These are phyloP conservation scores for Suillus paluster DNA, from an alignment of 768 basidiomycete species.

Conservation along the genomic window DNA sequence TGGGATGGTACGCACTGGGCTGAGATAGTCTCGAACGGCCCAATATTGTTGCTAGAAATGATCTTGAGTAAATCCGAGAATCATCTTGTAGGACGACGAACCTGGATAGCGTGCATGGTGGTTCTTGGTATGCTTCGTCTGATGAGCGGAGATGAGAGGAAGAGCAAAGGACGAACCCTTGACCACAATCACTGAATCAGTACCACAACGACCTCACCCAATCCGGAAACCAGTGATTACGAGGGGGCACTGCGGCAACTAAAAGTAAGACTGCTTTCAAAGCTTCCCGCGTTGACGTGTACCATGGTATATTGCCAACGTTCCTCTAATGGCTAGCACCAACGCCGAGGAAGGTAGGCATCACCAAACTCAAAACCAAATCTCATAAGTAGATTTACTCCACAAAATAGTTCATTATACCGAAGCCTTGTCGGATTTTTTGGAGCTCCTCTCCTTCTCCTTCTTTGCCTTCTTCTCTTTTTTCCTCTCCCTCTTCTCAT, in stretches of 20 bases:
- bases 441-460: slow-evolving; percentile 37
- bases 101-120: slow-evolving; percentile 56
- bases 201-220: slow-evolving; percentile 35
- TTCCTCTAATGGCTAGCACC: neutral
- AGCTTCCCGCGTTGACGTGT: too few species aligned
- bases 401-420: neutral
- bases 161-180: slow-evolving; percentile 20
- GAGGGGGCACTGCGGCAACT: neutral
- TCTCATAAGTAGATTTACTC: neutral
- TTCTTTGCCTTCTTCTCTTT: slow-evolving; percentile 38
- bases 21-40: slow-evolving; percentile 93
- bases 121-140: slow-evolving; percentile 8
- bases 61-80: slow-evolving; percentile 11
- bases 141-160: slow-evolving; percentile 18
- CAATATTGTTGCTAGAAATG: slow-evolving; percentile 81
- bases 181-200: slow-evolving; percentile 30
- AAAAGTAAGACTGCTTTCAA: neutral
- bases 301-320: slow-evolving; percentile 5
- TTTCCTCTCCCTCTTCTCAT: slow-evolving; percentile 20
- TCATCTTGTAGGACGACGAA: slow-evolving; percentile 10
- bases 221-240: slow-evolving; percentile 28
- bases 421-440: slow-evolving; percentile 17
- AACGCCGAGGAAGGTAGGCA: neutral
- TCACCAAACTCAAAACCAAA: neutral
- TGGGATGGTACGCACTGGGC: slow-evolving; percentile 62